Base-by-base conservation (phyloP, 2,329 filamentous ascomycete genomes). In the Parastagonospora avenae region DNA sequence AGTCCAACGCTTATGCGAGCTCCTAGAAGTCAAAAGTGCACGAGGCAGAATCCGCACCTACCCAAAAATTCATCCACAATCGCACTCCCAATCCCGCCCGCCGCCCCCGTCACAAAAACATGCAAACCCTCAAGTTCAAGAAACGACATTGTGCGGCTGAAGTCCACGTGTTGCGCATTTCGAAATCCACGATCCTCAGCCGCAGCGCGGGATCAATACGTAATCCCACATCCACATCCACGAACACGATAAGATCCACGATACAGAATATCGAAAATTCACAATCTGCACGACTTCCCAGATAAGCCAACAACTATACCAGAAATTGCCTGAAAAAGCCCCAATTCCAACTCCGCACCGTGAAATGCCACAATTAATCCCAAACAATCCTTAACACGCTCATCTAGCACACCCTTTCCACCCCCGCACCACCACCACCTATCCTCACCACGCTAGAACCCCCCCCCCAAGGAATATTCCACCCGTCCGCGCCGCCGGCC, bases 101-200 rank as follows among this genome's bases (percentile, higher is more conserved):
- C 76, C 12, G 80, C 80, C 12, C 81, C 81, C 0, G 81, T 82
- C 24, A 84, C 73, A 51, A 84, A 82, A 29, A 80, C 80, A 68
- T 84, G 80, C 24, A 74, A 68, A 11, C 74, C 76, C 56, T 80
- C 76, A 27, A 83, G 66, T 2, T 70, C 73, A 5, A 83, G 70
- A 50, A 80, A 82, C 1, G 79, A 77, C 69, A 74, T 70, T 30
- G 15, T 24, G 9, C 39, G 11, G 7, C 37, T 16, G n/a, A 11
- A 46, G 19, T 24, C 19, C 19, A 24, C 19, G 19, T 24, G 19
- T 24, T 3, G 19, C 5, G 19, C 19, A 31, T 30, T 9, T 42
- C 15, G 33, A n/a, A 14, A 16, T 8, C n/a, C 11, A 24, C 19
- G 19, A 24, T 24, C 19, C 19, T 5, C 3, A 24, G 19, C 19